phyloP scores from a whole-genome alignment of 495 filamentous ascomycete genomes.

The Neurospora sp. region DNA sequence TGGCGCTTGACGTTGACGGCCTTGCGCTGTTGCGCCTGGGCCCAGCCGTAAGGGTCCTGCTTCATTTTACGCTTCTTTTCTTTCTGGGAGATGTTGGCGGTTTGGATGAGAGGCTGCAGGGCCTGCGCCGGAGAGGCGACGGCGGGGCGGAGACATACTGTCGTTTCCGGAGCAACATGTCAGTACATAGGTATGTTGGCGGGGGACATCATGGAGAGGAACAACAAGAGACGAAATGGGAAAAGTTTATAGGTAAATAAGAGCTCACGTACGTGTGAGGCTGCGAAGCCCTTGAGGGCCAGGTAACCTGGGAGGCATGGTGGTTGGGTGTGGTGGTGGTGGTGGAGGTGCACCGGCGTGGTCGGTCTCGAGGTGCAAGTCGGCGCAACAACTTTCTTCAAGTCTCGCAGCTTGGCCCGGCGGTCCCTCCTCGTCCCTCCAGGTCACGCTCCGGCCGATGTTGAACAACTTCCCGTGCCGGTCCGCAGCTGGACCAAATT shows the following conservation, averaged over 20 bases:
- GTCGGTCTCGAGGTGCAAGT: not conserved
- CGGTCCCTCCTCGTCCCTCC: constrained; percentile 11
- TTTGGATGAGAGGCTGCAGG: constrained; percentile 39
- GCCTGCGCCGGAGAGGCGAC: constrained; percentile 16
- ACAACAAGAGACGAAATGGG: not conserved
- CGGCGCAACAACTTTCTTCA: not conserved
- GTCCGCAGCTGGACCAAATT: constrained; percentile 15
- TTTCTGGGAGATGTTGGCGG: constrained; percentile 36
- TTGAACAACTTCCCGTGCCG: constrained; percentile 17
- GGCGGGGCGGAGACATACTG: constrained; percentile 42
- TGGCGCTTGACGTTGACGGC: constrained; percentile 68
- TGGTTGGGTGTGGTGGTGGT: constrained; percentile 13
- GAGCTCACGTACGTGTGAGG: constrained; percentile 43
- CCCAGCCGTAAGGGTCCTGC: constrained; percentile 57
- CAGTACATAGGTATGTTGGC: constrained; percentile 4
- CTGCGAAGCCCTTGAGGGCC: constrained; percentile 51
- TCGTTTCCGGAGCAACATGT: constrained; percentile 3
- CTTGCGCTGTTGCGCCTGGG: constrained; percentile 68
- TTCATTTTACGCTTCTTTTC: constrained; percentile 39
- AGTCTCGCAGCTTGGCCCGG: constrained; percentile 7
- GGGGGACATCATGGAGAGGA: not conserved
- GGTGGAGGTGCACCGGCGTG: not conserved
- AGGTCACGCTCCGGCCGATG: constrained; percentile 4
- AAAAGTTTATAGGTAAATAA: not conserved
- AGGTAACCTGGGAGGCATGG: constrained; percentile 69